A percentile compares a stretch with the other conserved stretches of the same genome.
Conservation (phyloP, 2,329 filamentous ascomycete genomes). For the Magnaporthiopsis rhizophila region DNA sequence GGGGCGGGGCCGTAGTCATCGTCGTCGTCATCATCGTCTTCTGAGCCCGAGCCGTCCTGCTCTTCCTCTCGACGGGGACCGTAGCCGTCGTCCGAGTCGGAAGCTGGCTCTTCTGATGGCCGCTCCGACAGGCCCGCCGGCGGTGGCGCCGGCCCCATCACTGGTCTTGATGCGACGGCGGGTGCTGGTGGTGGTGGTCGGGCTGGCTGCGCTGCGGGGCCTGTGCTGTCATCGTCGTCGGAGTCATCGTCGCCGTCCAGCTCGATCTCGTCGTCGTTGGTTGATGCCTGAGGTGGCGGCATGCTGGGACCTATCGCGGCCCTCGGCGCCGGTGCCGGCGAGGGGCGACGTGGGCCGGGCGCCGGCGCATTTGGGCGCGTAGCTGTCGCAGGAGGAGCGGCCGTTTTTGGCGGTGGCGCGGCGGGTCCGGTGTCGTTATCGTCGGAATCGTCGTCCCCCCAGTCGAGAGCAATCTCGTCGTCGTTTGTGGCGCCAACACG, state of each 20-base stretch:
- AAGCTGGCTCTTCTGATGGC: slow-evolving; percentile 12
- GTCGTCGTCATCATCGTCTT: slow-evolving; percentile 19
- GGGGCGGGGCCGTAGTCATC: slow-evolving; percentile 53
- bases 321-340: not conserved
- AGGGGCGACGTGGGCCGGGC: slow-evolving; percentile 7
- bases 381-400: slow-evolving; percentile 18
- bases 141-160: slow-evolving; percentile 21
- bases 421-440: slow-evolving; percentile 36
- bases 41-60: not conserved
- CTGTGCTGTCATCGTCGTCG: slow-evolving; percentile 19
- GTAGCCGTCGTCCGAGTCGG: slow-evolving; percentile 45
- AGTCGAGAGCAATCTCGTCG: slow-evolving; percentile 39
- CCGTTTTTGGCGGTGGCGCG: slow-evolving; percentile 14
- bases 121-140: slow-evolving; percentile 7
- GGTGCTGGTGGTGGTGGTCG: not conserved
- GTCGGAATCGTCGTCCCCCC: slow-evolving; percentile 22
- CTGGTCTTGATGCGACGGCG: not conserved
- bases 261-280: slow-evolving; percentile 33
- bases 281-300: slow-evolving; percentile 13
- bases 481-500: slow-evolving; percentile 41
- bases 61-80: slow-evolving; percentile 33
- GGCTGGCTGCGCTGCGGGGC: not conserved
- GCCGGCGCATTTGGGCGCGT: slow-evolving; percentile 23
- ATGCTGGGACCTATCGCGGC: slow-evolving; percentile 17
- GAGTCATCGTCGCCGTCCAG: slow-evolving; percentile 28